Evolutionary conservation across 179 eudicot species (phyloP), one percentile per base, ranked within the genome.

Genomic region (Silene vulgaris): DNA sequence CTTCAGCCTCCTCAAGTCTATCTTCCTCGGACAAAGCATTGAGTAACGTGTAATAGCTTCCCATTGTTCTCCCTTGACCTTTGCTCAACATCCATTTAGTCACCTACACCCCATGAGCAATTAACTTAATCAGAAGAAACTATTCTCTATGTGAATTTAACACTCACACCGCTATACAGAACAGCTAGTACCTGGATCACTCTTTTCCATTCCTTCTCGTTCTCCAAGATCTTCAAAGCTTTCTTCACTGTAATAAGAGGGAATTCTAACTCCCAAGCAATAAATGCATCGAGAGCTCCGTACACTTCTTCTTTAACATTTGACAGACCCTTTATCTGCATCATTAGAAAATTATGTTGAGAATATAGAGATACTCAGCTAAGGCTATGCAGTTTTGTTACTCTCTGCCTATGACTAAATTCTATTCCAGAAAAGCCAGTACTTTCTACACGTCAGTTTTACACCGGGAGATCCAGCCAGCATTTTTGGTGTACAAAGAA

Each of bases 1-100:
- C 93, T 81, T 91, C 98, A 73, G 87, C 97, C 84, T 93, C 98
- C 32, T 93, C 98, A 69, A 93, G 82, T 83, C 98, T 88, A 62
- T 87, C 96, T 68, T 92, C 97, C 80, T 88, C 90, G n/a, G 87
- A 88, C 71, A 93, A 88, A 57, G 95, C 98, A 78, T 86, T 91
- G 71, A 93, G 84, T 80, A 93, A 82, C 14, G 80, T 81, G 77
- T 76, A 89, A 83, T 91, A 88, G 81, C 89, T 93, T 78, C 98
- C 98, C 97, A 93, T 88, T 76, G 98, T 93, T 79, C 85, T 87
- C 30, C 98, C 98, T 83, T 93, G 98, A 76, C 98, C 98, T 87
- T 93, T 93, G 87, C 97, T 93, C 80, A 93, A 74, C 98, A 93
- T 93, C 98, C 98, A 93, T 81, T 93, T 93, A 72, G 98, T 87